Evolutionary conservation across 257 asterid genomes (phyloP).

Genomic region (Dorcoceras hygrometricum): DNA sequence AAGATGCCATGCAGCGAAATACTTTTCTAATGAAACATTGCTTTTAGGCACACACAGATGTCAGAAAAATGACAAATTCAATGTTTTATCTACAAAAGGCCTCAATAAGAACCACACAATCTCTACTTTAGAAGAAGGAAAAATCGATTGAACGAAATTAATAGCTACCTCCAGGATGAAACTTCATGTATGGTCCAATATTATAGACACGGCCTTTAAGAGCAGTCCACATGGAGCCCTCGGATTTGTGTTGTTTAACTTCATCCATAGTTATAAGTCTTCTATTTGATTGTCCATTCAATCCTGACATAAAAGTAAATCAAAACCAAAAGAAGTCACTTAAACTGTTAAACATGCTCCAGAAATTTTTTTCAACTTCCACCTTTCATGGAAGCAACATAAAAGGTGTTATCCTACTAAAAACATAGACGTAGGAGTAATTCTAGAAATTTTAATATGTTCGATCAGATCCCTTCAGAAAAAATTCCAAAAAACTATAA

Average conservation of each 20-base stretch:
- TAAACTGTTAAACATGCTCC: background rate
- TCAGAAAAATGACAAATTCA: background rate
- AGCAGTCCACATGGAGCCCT: constrained; percentile 93
- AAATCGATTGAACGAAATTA: constrained; percentile 1
- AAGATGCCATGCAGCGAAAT: constrained; percentile 6
- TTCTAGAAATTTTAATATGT: constrained; percentile 1
- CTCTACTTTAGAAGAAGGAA: background rate
- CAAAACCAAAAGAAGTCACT: constrained; percentile 8
- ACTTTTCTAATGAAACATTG: background rate
- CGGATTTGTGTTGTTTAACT: constrained; percentile 79
- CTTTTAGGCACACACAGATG: background rate
- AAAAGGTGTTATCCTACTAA: background rate
- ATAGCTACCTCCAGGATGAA: constrained; percentile 93
- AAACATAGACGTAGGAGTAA: background rate
- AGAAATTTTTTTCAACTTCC: constrained; percentile 4
- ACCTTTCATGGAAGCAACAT: background rate
- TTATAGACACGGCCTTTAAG: constrained; percentile 92
- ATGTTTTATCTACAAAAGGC: background rate
- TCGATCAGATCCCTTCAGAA: background rate
- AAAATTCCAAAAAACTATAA: background rate
- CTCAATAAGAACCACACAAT: constrained; percentile 2
- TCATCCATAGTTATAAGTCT: constrained; percentile 71
- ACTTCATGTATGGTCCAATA: constrained; percentile 85
- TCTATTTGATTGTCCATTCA: constrained; percentile 75
- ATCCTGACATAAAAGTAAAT: constrained; percentile 43